These are phyloP conservation scores for Dactylis glomerata DNA, from an alignment of 176 grass and related monocot species.

Conservation along the genomic window DNA sequence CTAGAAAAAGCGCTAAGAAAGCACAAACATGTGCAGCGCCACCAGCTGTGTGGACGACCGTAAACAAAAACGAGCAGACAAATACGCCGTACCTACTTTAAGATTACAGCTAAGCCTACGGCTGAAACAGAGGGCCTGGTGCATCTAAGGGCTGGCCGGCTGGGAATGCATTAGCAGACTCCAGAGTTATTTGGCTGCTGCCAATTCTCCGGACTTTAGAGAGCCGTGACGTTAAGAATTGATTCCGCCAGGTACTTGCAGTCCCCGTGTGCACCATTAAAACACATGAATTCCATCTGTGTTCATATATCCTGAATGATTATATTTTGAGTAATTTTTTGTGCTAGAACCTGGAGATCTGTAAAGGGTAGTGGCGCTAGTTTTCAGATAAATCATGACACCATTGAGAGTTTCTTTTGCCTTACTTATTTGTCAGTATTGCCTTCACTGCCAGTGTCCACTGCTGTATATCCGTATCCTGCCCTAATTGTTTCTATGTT, in stretches of 20 bases:
- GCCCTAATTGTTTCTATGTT: not conserved
- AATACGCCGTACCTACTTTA: not conserved
- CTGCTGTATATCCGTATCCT: not conserved
- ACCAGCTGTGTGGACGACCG: not conserved
- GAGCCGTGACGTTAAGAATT: not conserved
- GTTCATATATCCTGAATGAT: not conserved
- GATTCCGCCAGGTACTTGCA: not conserved
- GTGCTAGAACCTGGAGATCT: not conserved
- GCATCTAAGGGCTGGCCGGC: not conserved
- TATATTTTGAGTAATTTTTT: not conserved
- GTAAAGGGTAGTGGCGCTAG: not conserved
- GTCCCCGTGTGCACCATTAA: not conserved
- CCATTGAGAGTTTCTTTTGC: not conserved
- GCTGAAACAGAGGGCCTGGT: not conserved
- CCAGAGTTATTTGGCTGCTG: not conserved
- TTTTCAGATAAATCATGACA: not conserved
- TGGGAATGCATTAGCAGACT: not conserved
- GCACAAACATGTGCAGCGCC: not conserved
- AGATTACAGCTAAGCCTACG: not conserved
- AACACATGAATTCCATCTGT: not conserved
- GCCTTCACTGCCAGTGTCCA: not conserved
- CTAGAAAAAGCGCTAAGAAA: not conserved
- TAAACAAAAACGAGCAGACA: not conserved
- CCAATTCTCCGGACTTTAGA: not conserved
- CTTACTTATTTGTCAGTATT: not conserved